Evolutionary conservation across 306 rosid genomes (phyloP), one percentile per base, ranked within the genome.

Genomic region (Nissolia schottii): DNA sequence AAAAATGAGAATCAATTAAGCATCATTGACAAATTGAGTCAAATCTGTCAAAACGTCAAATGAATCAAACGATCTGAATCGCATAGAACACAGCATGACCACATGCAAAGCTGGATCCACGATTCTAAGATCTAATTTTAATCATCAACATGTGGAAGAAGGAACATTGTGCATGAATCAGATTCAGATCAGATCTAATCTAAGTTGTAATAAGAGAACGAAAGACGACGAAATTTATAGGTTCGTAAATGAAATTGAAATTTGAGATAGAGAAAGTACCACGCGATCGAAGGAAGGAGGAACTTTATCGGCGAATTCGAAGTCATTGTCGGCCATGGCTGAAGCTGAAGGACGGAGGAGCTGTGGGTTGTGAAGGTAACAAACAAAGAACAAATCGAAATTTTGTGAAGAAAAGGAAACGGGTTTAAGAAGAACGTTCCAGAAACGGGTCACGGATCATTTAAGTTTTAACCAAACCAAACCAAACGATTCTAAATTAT

Each of bases 291-390:
- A 81, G 3, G 89, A 79, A 15, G 90, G 85, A 45, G 88, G 88
- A 16, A 81, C 88, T 50, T 80, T 71, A 53, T 76, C 80, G 10
- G 70, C 6, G 49, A 73, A 77, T 3, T 77, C 79, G 69, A 77
- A 79, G 29, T 82, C 82, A 49, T 82, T 80, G 50, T 87, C 91
- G 18, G 81, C 87, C 93, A 88, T 88, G 80, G 86, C 45, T 43
- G 73, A 29, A 4, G 77, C 67, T 2, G 71, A 61, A 40, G 16
- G 43, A 14, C 8, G 43, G 8, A 37, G 43, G 43, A 37, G 20
- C 38, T 56, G 11, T n/a, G 24, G 7, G 23, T 29, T 64, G 61
- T 63, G 37, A 0, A 25, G 22, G 15, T 34, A 15, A 25, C 15
- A 31, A 55, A 37, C 13, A 45, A n/a, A 6, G 51, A 9, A 16